Percentiles rank a stretch among this genome's conserved stretches.
Evolutionary conservation across 208 protist species (phyloP).

Genomic region (Trypanosoma conorhini): DNA sequence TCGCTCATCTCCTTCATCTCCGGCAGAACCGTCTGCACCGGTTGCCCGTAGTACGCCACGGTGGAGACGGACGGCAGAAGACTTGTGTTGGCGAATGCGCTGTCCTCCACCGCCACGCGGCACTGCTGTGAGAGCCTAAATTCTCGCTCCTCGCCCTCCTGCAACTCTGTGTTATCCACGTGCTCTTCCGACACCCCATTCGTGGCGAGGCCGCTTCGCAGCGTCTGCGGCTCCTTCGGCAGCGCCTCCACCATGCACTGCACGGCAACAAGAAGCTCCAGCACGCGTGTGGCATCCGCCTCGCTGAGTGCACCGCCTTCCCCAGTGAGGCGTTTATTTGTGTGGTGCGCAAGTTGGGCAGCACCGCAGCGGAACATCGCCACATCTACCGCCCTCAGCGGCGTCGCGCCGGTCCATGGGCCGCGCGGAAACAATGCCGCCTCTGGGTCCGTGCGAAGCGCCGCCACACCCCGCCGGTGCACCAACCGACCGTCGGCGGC

Average conservation of each 20-base stretch:
- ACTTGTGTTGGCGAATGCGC: slow-evolving; percentile 39
- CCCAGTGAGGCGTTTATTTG: slow-evolving; percentile 39
- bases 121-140: background rate
- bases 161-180: too few species aligned
- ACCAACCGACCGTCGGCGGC: slow-evolving; percentile 46
- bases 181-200: background rate
- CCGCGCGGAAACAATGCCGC: slow-evolving; percentile 42
- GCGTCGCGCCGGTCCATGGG: slow-evolving; percentile 41
- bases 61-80: slow-evolving; percentile 42
- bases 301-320: background rate
- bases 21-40: slow-evolving; percentile 32
- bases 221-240: slow-evolving; percentile 41
- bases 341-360: slow-evolving; percentile 58
- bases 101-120: background rate
- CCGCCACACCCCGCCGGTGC: slow-evolving; percentile 52
- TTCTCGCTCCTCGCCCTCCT: too few species aligned
- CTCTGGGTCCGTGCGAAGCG: slow-evolving; percentile 60
- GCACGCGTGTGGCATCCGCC: slow-evolving; percentile 31
- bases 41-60: slow-evolving; percentile 42
- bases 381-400: slow-evolving; percentile 53
- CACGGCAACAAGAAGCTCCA: slow-evolving; percentile 44
- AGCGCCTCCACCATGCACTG: slow-evolving; percentile 37
- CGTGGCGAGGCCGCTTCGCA: slow-evolving; percentile 8
- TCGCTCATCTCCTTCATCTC: slow-evolving; percentile 32
- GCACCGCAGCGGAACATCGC: slow-evolving; percentile 41